phyloP scores from a whole-genome alignment of 1,139 yeast genomes.

The Pichia sp. region DNA sequence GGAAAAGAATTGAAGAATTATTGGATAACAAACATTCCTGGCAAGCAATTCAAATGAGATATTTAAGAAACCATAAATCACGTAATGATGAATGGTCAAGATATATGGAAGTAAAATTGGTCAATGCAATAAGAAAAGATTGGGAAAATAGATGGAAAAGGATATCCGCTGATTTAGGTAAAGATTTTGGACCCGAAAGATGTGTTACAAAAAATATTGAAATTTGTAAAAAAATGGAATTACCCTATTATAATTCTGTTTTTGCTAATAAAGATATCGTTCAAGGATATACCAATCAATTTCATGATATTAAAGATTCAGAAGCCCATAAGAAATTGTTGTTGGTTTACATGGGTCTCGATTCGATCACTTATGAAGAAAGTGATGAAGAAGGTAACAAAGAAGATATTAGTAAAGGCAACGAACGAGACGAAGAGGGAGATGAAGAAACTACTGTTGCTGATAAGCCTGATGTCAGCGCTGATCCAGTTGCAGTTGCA shows the following conservation, averaged over 20 bases:
- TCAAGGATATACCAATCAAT: slow-evolving; percentile 20
- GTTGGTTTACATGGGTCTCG: slow-evolving; percentile 31
- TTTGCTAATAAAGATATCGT: slow-evolving; percentile 26
- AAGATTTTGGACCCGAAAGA: slow-evolving; percentile 25
- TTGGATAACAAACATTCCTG: slow-evolving; percentile 34
- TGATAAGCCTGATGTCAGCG: neutral
- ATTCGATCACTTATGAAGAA: slow-evolving; percentile 29
- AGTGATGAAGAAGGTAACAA: slow-evolving; percentile 18
- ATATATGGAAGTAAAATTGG: slow-evolving; percentile 29
- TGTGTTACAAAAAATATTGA: slow-evolving; percentile 27
- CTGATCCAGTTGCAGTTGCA: neutral
- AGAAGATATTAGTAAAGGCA: neutral
- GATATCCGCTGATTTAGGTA: slow-evolving; percentile 27
- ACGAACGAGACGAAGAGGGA: neutral
- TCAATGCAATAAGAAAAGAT: slow-evolving; percentile 30
- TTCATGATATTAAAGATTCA: slow-evolving; percentile 26
- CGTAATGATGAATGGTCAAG: slow-evolving; percentile 31
- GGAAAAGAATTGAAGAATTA: slow-evolving; percentile 34
- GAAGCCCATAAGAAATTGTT: slow-evolving; percentile 29
- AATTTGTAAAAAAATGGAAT: slow-evolving; percentile 27
- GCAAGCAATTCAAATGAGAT: slow-evolving; percentile 41
- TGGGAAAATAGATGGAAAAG: slow-evolving; percentile 38
- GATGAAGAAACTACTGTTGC: neutral
- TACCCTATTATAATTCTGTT: slow-evolving; percentile 19
- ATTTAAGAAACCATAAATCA: slow-evolving; percentile 34